Evolutionary conservation across 208 protist species (phyloP), one percentile per base, ranked within the genome.

Genomic region (Acanthamoeba lugdunensis): DNA sequence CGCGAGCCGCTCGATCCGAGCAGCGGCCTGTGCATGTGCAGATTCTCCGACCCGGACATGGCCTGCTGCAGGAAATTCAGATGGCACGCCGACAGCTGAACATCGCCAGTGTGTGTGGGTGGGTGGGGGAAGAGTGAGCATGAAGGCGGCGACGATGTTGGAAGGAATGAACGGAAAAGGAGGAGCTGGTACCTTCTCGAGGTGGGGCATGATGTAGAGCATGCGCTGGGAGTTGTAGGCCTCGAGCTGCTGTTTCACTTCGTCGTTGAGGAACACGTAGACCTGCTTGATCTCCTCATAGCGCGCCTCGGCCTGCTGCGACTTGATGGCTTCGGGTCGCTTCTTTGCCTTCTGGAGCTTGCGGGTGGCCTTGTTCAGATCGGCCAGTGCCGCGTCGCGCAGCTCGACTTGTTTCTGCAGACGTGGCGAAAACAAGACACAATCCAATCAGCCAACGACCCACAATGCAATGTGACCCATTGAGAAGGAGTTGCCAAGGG

Each of bases 151-250:
- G 21, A 75, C 11, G 25, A 45, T 11, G 25, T 11, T 16, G 48
- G 30, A 45, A 9, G 1, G 11, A 4, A 13, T 14, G 14, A 48
- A 45, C 0, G n/a, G 7, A 8, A 4, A 0, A 18, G 1, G 2
- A 48, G n/a, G 58, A 91, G 25, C 16, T 18, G n/a, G 0, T 14
- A 92, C 87, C 87, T 92, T 92, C 69, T 77, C 28, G 14, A 92
- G 87, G 5, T 92, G 87, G 13, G 87, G 87, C 87, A 92, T 92
- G 87, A 92, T 92, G 87, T 79, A 92, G 56, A 79, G 65, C 41
- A 92, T 77, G 61, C 87, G 61, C 87, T 92, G 61, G 18, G 61
- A 77, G 63, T 92, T 92, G 18, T 92, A 92, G 28, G 61, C 41
- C 45, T 92, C 37, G 16, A 92, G 63, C 25, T 92, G 65, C 87